Evolutionary conservation across 176 grass and related monocot species (phyloP).

Genomic region (Thalia dealbata): DNA sequence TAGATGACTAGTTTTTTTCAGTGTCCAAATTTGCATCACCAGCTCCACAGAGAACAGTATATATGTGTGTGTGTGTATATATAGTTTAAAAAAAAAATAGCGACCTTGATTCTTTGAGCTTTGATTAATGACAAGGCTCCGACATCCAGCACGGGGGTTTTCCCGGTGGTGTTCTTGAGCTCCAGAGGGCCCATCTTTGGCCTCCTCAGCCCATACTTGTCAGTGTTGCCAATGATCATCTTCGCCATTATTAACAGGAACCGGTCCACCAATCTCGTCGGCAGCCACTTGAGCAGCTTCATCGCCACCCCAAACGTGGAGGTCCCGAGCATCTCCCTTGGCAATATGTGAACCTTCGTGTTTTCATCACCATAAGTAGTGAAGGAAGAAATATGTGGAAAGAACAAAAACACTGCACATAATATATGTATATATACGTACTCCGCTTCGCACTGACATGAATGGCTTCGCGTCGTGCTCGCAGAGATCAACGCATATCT

Average conservation of each 20-base stretch:
- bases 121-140: slow-evolving; percentile 80
- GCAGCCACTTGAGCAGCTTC: slow-evolving; percentile 63
- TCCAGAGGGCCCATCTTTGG: slow-evolving; percentile 83
- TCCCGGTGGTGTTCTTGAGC: slow-evolving; percentile 65
- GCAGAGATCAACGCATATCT: slow-evolving; percentile 80
- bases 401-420: background rate
- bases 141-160: slow-evolving; percentile 87
- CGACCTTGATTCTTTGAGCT: slow-evolving; percentile 69
- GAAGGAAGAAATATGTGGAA: background rate
- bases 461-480: slow-evolving; percentile 75
- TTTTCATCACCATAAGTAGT: no score
- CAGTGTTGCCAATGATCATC: slow-evolving; percentile 55
- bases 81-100: no score
- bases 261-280: slow-evolving; percentile 57
- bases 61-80: background rate
- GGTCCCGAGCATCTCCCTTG: slow-evolving; percentile 68
- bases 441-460: slow-evolving; percentile 88
- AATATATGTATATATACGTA: slow-evolving; percentile 19
- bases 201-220: slow-evolving; percentile 64
- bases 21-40: no score
- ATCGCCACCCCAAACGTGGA: slow-evolving; percentile 69
- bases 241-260: slow-evolving; percentile 44
- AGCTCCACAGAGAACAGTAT: background rate
- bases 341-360: slow-evolving; percentile 72
- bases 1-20: no score